Conservation (phyloP, 169 alveolate species). For the Plasmodium chabaudi region DNA sequence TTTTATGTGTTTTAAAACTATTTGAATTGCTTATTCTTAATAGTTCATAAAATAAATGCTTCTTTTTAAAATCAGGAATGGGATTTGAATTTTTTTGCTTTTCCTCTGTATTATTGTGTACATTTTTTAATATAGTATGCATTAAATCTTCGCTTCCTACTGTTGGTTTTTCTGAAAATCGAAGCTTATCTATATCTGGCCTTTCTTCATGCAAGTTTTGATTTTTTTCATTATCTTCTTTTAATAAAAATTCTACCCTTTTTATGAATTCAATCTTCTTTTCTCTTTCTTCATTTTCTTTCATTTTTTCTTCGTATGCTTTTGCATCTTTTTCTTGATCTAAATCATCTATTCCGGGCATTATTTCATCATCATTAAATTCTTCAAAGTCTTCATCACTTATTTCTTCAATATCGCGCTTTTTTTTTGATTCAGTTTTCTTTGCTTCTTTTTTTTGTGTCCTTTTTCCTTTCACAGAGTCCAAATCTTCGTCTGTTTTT, state of each 20-base stretch:
- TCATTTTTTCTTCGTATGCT: neutral
- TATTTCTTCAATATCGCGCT: neutral
- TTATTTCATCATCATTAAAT: neutral
- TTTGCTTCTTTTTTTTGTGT: neutral
- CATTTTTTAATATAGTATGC: conserved; percentile 23
- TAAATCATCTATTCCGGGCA: too few species aligned
- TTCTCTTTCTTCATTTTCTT: conserved; percentile 28
- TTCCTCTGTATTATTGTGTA: conserved; percentile 1
- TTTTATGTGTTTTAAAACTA: conserved; percentile 54
- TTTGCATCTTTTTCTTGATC: neutral
- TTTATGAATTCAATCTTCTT: conserved; percentile 50
- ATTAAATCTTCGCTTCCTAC: conserved; percentile 56
- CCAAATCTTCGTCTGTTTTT: too few species aligned
- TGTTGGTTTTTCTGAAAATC: conserved; percentile 57
- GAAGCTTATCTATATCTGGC: conserved; percentile 40
- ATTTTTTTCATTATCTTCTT: conserved; percentile 53
- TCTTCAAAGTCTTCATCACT: neutral
- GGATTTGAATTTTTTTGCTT: neutral
- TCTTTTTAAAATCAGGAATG: conserved; percentile 9
- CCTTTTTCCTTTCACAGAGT: neutral
- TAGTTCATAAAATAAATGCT: conserved; percentile 61
- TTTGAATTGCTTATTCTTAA: conserved; percentile 53
- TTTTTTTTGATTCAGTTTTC: neutral
- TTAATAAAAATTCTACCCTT: conserved; percentile 38
- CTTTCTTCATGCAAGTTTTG: conserved; percentile 34